These are phyloP conservation scores for Lablab purpureus DNA, from an alignment of 306 rosid species.

Conservation along the genomic window DNA sequence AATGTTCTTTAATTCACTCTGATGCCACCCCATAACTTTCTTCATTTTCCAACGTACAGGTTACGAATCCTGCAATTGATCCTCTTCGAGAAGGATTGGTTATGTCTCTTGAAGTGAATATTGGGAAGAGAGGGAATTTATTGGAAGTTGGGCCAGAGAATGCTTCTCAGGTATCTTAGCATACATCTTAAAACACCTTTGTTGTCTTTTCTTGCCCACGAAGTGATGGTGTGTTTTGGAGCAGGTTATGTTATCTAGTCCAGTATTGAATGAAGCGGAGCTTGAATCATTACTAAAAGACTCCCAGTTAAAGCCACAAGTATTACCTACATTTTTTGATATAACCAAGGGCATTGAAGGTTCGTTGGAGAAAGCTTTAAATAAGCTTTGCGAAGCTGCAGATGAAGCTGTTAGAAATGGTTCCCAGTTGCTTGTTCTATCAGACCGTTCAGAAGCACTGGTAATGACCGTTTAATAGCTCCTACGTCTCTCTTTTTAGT, in stretches of 20 bases:
- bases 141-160: constrained; percentile 96
- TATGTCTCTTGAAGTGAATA: constrained; percentile 98
- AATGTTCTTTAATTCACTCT: constrained; percentile 29
- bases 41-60: constrained; percentile 58
- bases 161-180: constrained; percentile 84
- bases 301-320: constrained; percentile 72
- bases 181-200: constrained; percentile 23
- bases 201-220: constrained; percentile 35
- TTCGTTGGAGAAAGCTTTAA: constrained; percentile 80
- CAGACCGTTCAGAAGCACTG: constrained; percentile 89
- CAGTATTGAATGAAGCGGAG: constrained; percentile 92
- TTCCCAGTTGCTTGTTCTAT: constrained; percentile 88
- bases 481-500: constrained; percentile 1
- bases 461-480: constrained; percentile 57
- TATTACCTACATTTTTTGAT: constrained; percentile 85
- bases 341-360: constrained; percentile 93
- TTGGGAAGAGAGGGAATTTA: constrained; percentile 88
- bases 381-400: constrained; percentile 95
- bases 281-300: constrained; percentile 89
- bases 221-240: constrained; percentile 48
- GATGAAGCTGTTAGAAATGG: constrained; percentile 99
- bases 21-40: constrained; percentile 18
- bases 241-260: constrained; percentile 93
- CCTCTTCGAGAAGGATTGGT: constrained; percentile 99
- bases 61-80: constrained; percentile 98